These are phyloP conservation scores for Termitomyces sp. DNA, from an alignment of 768 basidiomycete genomes.

Conservation along the genomic window DNA sequence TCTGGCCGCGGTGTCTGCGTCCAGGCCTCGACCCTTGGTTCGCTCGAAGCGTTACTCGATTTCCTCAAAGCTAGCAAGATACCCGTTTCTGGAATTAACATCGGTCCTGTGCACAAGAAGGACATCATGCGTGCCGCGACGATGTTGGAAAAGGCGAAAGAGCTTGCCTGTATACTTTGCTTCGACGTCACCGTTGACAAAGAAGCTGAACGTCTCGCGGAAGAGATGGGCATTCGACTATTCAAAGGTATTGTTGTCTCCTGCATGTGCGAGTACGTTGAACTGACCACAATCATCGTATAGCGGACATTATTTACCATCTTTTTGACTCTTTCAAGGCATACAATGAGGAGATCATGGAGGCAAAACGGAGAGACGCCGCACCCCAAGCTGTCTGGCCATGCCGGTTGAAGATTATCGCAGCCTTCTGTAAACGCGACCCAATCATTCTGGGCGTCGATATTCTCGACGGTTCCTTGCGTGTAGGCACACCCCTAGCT, in stretches of 20 bases:
- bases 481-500: slow-evolving; percentile 91
- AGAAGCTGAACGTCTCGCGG: slow-evolving; percentile 87
- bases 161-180: slow-evolving; percentile 91
- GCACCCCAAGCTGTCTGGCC: slow-evolving; percentile 97
- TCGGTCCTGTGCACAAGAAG: slow-evolving; percentile 94
- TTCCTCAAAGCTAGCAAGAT: slow-evolving; percentile 96
- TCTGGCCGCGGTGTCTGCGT: slow-evolving; percentile 97
- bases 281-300: not conserved
- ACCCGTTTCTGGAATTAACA: slow-evolving; percentile 95
- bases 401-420: slow-evolving; percentile 87
- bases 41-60: slow-evolving; percentile 92
- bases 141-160: slow-evolving; percentile 95
- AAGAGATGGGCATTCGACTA: slow-evolving; percentile 89
- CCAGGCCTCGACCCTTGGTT: slow-evolving; percentile 95
- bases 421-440: slow-evolving; percentile 95
- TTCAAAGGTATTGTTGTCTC: slow-evolving; percentile 73
- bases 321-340: slow-evolving; percentile 94
- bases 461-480: slow-evolving; percentile 87
- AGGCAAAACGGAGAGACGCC: slow-evolving; percentile 89
- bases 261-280: not conserved
- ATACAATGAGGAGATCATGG: slow-evolving; percentile 87
- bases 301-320: slow-evolving; percentile 99
- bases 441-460: slow-evolving; percentile 97
- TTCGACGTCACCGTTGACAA: slow-evolving; percentile 96
- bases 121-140: slow-evolving; percentile 90